Evolutionary conservation across 176 grass and related monocot species (phyloP), one percentile per base, ranked within the genome.

Genomic region (Elymus sibiricus): DNA sequence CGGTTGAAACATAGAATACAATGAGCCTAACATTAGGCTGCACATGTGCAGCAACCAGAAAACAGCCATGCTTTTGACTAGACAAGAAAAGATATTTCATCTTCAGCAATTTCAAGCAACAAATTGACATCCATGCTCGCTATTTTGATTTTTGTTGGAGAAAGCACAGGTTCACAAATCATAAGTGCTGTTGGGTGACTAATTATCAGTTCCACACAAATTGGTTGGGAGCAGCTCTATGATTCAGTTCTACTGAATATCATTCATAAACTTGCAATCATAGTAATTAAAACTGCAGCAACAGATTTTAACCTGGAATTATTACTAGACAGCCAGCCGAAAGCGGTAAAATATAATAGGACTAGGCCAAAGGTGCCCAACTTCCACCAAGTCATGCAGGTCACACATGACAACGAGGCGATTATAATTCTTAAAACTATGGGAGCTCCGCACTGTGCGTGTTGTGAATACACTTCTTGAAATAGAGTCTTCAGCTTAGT

Each of bases 61-160:
- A 77, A 90, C 38, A 73, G 73, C 91, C 91, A 92, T 31, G 74
- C 89, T 79, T 95, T 77, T 82, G 87, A 35, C 77, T 93, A 78
- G 65, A 95, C 85, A n/a, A 98, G 81, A 55, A 95, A 98, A 90
- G 90, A 94, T 72, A 90, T 90, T 83, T 98, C 95, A 81, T 98
- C 93, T 82, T 95, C 84, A n/a, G 91, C 93, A 46, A 81, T 72
- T 91, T 95, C 80, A 4, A 98, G 84, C 55, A 98, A 35, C 16
- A 40, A 29, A 85, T 11, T 58, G 27, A 53, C 26, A 8, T 21
- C 61, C 80, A 70, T 25, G 7, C 12, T 74, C 40, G 2, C 70
- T 74, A 47, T 27, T 73, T 46, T 28, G 70, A 44, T 16, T 26
- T 40, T 4, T 24, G 43, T 4, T 80, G 27, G 3, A 80, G 11